Evolutionary conservation across 495 filamentous ascomycete genomes (phyloP).

Genomic region (Amniculicola lignicola): DNA sequence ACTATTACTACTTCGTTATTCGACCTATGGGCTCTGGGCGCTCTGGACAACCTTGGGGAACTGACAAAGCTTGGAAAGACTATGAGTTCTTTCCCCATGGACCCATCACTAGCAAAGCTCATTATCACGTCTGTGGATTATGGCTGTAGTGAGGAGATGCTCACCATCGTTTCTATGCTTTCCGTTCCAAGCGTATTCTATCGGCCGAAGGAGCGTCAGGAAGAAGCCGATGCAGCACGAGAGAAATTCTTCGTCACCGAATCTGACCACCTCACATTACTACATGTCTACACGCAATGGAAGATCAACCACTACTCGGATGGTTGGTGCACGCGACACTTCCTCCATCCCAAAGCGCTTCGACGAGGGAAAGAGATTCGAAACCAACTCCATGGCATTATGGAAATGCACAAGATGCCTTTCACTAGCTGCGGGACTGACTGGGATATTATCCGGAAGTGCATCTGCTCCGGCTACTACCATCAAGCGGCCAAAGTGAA

Average conservation of each 20-base stretch:
- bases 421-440: constrained; percentile 89
- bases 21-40: constrained; percentile 96
- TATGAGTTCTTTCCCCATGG: constrained; percentile 98
- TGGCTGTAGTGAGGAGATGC: constrained; percentile 93
- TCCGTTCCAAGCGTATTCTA: constrained; percentile 97
- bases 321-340: constrained; percentile 87
- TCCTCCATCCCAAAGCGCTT: constrained; percentile 87
- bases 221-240: constrained; percentile 92
- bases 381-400: constrained; percentile 90
- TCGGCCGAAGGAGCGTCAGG: constrained; percentile 93
- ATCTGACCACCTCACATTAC: constrained; percentile 91
- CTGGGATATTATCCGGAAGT: constrained; percentile 93
- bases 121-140: constrained; percentile 86
- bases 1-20: constrained; percentile 96
- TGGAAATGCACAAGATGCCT: constrained; percentile 88
- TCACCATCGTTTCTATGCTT: constrained; percentile 97
- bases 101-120: constrained; percentile 88
- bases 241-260: constrained; percentile 99
- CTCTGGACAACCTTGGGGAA: constrained; percentile 88
- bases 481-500: constrained; percentile 98
- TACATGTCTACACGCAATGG: constrained; percentile 97
- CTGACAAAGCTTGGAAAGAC: constrained; percentile 80
- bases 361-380: constrained; percentile 89
- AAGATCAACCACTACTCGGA: constrained; percentile 86
- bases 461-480: constrained; percentile 96